Evolutionary conservation across 805 yeast species (phyloP).

Genomic region (Candida suzukii): DNA sequence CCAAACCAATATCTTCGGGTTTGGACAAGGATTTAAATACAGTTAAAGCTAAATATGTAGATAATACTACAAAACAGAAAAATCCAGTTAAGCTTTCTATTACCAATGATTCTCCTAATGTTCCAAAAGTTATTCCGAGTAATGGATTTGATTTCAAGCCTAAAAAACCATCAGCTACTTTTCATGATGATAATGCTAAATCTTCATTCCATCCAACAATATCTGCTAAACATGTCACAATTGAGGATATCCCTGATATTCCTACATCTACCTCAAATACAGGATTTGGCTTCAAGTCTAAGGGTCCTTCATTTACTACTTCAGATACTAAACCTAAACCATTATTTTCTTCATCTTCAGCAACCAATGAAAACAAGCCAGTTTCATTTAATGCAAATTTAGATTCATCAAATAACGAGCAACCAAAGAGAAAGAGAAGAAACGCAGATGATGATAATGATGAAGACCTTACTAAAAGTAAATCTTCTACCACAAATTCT

Average conservation of each 20-base stretch:
- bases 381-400: neutral
- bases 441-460: neutral
- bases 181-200: neutral
- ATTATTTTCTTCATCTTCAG: too few species aligned
- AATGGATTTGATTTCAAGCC: neutral
- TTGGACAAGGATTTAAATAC: neutral
- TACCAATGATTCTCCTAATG: neutral
- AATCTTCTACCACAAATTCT: too few species aligned
- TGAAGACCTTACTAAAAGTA: neutral
- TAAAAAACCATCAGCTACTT: neutral
- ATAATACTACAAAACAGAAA: neutral
- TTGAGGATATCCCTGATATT: too few species aligned
- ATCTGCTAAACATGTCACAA: too few species aligned
- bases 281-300: too few species aligned
- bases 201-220: too few species aligned
- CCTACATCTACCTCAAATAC: too few species aligned
- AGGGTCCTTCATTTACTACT: too few species aligned
- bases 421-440: neutral
- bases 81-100: neutral
- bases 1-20: slow-evolving; percentile 6
- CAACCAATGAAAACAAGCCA: neutral
- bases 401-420: neutral
- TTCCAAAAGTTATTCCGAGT: neutral
- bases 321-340: neutral
- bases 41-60: neutral